Conservation (phyloP, 208 protist genomes). For the Hexamita inflata region DNA sequence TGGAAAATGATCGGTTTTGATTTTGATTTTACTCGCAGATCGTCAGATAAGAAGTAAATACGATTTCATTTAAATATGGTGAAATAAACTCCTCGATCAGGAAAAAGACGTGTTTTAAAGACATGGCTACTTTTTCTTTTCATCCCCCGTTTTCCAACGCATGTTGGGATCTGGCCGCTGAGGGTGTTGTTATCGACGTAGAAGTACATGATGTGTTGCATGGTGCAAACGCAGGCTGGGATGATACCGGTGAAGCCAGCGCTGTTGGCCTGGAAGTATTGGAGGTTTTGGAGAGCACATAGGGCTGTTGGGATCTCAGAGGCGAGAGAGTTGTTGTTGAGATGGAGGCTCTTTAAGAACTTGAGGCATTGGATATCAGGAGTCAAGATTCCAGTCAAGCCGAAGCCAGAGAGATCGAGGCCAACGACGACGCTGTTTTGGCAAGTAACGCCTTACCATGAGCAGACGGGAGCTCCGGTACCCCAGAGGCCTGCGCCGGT, state of each 20-base stretch:
- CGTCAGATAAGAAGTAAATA: too few relatives aligned
- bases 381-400: not conserved
- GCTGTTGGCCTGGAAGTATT: slow-evolving; percentile 26
- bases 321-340: not conserved
- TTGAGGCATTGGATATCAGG: slow-evolving; percentile 9
- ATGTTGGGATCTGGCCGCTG: slow-evolving; percentile 11
- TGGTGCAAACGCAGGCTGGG: slow-evolving; percentile 10
- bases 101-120: too few relatives aligned
- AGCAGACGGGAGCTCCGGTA: not conserved
- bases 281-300: not conserved
- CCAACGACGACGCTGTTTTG: not conserved
- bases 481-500: not conserved
- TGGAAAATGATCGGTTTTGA: too few relatives aligned
- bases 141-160: slow-evolving; percentile 12
- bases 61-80: too few relatives aligned
- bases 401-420: not conserved
- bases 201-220: slow-evolving; percentile 2
- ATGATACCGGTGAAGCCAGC: slow-evolving; percentile 1
- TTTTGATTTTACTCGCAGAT: too few relatives aligned
- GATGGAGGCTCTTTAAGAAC: slow-evolving; percentile 10
- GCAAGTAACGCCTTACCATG: slow-evolving; percentile 13
- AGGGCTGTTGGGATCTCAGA: not conserved
- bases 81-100: too few relatives aligned
- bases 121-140: too few relatives aligned
- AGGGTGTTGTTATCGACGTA: slow-evolving; percentile 15